These are phyloP conservation scores for Nigrograna mackinnonii DNA, from an alignment of 2,329 filamentous ascomycete genomes.

Conservation along the genomic window DNA sequence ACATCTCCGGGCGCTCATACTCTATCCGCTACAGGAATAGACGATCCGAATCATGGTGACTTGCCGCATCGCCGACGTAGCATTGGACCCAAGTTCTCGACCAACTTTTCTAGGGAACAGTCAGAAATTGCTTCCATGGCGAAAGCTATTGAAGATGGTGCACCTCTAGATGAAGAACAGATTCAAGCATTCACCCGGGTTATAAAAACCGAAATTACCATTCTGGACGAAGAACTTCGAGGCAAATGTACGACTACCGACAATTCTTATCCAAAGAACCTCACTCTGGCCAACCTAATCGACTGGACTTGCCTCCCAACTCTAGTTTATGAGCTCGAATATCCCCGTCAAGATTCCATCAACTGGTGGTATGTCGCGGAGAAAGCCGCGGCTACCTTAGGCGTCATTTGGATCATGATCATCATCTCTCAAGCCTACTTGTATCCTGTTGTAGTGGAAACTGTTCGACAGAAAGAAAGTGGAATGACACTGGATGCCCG, in stretches of 20 bases:
- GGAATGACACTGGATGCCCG: constrained; percentile 64
- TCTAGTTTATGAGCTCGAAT: constrained; percentile 78
- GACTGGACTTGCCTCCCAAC: constrained; percentile 78
- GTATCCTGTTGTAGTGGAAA: constrained; percentile 73
- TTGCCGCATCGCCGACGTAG: constrained; percentile 31
- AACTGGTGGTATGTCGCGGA: constrained; percentile 77
- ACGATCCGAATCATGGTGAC: constrained; percentile 10
- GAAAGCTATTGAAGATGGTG: constrained; percentile 62
- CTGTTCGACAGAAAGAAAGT: constrained; percentile 68
- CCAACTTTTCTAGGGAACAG: constrained; percentile 50
- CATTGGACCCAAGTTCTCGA: constrained; percentile 43
- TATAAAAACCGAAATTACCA: constrained; percentile 68
- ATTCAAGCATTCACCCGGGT: constrained; percentile 66
- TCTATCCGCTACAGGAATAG: constrained; percentile 17
- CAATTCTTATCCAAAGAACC: constrained; percentile 69
- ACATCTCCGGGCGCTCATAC: constrained; percentile 3
- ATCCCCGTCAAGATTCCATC: constrained; percentile 70
- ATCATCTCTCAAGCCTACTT: constrained; percentile 77
- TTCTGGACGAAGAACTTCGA: constrained; percentile 65
- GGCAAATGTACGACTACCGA: constrained; percentile 59
- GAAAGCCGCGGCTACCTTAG: constrained; percentile 71
- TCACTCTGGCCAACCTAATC: constrained; percentile 67
- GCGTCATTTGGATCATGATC: constrained; percentile 77
- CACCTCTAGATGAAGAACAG: constrained; percentile 65
- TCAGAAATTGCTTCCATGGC: constrained; percentile 65